These are phyloP conservation scores for Solanum chilense DNA, from an alignment of 257 asterid species.

Conservation along the genomic window DNA sequence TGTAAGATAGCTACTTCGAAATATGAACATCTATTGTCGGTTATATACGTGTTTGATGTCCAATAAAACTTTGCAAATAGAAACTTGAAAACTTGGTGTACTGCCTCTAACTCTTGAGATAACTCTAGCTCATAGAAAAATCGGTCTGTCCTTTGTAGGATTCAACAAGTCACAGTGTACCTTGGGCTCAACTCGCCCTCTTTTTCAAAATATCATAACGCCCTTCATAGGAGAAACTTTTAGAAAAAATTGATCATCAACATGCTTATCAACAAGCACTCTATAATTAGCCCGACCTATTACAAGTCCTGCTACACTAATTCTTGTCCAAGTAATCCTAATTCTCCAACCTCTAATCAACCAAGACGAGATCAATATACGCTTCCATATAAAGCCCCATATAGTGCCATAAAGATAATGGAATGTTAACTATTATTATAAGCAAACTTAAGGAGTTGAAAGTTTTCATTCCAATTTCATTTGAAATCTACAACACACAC, in stretches of 20 bases:
- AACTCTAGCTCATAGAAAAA: not conserved
- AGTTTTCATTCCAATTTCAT: not conserved
- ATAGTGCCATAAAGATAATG: not conserved
- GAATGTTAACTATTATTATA: no score
- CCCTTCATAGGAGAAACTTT: not conserved
- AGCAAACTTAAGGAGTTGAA: not conserved
- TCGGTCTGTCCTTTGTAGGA: rapidly evolving
- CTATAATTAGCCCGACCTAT: not conserved
- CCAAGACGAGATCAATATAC: not conserved
- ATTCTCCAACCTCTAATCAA: not conserved
- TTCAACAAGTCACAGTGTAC: no score
- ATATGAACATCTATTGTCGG: not conserved
- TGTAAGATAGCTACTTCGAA: no score
- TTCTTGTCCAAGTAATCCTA: rapidly evolving
- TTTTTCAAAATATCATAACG: no score
- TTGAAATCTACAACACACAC: not conserved
- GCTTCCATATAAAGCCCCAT: not conserved
- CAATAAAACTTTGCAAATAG: no score
- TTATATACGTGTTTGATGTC: no score
- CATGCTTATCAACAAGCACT: not conserved
- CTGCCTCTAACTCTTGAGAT: not conserved
- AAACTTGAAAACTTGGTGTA: no score
- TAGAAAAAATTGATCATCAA: not conserved
- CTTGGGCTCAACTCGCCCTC: not conserved
- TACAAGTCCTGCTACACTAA: not conserved